Percentiles rank a stretch among this genome's conserved stretches.
Conservation (phyloP, 768 basidiomycete genomes). For the Amanita pseudoporphyria region DNA sequence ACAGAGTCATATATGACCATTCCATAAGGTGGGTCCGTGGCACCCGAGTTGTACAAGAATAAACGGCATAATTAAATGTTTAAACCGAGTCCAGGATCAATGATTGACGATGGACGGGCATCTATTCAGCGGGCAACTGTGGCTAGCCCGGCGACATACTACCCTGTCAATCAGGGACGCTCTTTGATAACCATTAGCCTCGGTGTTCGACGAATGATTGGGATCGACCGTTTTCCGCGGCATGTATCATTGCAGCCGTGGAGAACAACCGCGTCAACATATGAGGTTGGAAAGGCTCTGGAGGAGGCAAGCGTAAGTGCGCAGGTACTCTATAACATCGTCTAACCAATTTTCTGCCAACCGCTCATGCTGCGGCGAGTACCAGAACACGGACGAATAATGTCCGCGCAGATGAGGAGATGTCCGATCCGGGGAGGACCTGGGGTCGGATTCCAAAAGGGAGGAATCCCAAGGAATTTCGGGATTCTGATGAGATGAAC, state of each 20-base stretch:
- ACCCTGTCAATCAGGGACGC: neutral
- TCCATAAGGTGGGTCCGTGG: too few species aligned
- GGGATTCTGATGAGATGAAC: slow-evolving; percentile 17
- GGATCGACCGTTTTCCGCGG: neutral
- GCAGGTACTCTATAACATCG: too few species aligned
- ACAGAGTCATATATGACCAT: too few species aligned
- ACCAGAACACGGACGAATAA: neutral
- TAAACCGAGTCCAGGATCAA: too few species aligned
- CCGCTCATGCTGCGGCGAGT: neutral
- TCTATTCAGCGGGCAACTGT: too few species aligned
- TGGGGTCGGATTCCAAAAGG: neutral
- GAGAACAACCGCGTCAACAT: neutral
- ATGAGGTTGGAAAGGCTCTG: too few species aligned
- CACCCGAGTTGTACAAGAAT: too few species aligned
- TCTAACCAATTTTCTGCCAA: neutral
- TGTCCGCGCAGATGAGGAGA: slow-evolving; percentile 3
- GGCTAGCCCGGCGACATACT: too few species aligned
- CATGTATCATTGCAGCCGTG: neutral
- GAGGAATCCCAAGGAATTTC: slow-evolving; percentile 17
- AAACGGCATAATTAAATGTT: too few species aligned
- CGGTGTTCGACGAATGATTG: neutral
- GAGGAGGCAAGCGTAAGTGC: too few species aligned
- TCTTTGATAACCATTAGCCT: neutral
- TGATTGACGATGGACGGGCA: too few species aligned
- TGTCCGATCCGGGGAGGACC: neutral